Percentiles rank a stretch among this genome's conserved stretches.
Conservation (phyloP, 2,329 filamentous ascomycete species). For the Trichothecium roseum region DNA sequence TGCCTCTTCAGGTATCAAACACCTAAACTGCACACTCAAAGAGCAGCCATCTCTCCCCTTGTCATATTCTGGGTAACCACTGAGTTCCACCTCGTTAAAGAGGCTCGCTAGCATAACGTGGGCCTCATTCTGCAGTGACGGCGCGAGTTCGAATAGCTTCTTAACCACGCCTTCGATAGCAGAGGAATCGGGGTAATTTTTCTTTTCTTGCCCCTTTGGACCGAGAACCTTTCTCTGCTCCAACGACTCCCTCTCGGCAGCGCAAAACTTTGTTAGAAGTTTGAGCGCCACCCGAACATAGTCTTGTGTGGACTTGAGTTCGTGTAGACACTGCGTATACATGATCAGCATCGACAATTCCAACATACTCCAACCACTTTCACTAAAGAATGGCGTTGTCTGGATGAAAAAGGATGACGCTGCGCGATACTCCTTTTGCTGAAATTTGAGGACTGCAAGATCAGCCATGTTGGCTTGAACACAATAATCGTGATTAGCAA, state of each 20-base stretch:
- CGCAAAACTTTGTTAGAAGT: slow-evolving; percentile 58
- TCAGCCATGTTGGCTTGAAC: slow-evolving; percentile 73
- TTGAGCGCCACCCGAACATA: slow-evolving; percentile 68
- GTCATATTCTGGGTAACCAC: slow-evolving; percentile 59
- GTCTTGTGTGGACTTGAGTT: slow-evolving; percentile 66
- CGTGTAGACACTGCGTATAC: slow-evolving; percentile 72
- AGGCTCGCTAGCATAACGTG: slow-evolving; percentile 61
- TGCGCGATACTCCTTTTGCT: slow-evolving; percentile 59
- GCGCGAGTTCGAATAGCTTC: slow-evolving; percentile 35
- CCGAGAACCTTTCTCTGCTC: slow-evolving; percentile 20
- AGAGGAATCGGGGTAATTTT: slow-evolving; percentile 15
- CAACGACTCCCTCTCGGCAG: slow-evolving; percentile 39
- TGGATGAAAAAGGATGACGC: slow-evolving; percentile 71
- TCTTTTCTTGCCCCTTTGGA: slow-evolving; percentile 3
- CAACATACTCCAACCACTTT: slow-evolving; percentile 66
- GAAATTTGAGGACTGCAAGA: slow-evolving; percentile 73
- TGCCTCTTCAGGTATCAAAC: slow-evolving; percentile 62
- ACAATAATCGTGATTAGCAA: slow-evolving; percentile 68
- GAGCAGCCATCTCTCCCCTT: slow-evolving; percentile 66
- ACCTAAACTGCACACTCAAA: slow-evolving; percentile 56
- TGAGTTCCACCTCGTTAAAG: slow-evolving; percentile 59
- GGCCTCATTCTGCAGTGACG: slow-evolving; percentile 43
- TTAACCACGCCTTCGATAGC: slow-evolving; percentile 36
- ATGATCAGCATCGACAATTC: slow-evolving; percentile 79
- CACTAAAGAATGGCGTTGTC: slow-evolving; percentile 69